phyloP scores from a whole-genome alignment of 176 grass and related monocot genomes.

The Panicum miliaceum region DNA sequence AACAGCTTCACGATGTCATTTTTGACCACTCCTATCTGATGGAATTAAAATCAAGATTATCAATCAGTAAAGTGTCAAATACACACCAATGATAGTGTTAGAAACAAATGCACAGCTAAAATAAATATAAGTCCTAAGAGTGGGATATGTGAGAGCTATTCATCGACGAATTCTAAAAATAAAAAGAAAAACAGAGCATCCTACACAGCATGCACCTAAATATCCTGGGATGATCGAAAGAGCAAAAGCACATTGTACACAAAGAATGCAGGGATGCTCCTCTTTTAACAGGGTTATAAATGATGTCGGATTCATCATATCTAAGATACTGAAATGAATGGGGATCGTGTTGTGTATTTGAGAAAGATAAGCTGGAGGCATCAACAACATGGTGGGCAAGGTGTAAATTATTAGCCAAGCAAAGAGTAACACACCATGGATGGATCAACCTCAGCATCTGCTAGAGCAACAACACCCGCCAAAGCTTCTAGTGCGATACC shows the following conservation, averaged over 20 bases:
- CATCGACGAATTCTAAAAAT: background rate
- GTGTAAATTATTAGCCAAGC: background rate
- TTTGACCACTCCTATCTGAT: constrained; percentile 83
- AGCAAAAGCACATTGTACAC: background rate
- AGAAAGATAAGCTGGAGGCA: background rate
- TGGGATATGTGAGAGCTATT: background rate
- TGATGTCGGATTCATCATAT: background rate
- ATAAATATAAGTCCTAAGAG: background rate
- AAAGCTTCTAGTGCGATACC: constrained; percentile 88
- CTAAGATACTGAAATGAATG: background rate
- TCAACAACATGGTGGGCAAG: background rate
- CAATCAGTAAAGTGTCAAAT: constrained; percentile 3
- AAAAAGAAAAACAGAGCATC: background rate
- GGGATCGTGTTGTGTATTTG: background rate
- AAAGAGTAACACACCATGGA: constrained; percentile 64
- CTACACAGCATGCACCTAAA: constrained; percentile 6
- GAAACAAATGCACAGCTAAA: constrained; percentile 23
- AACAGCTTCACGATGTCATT: constrained; percentile 93
- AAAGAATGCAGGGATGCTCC: background rate
- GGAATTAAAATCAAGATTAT: constrained; percentile 33
- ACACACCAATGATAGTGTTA: background rate
- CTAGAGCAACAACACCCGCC: constrained; percentile 78
- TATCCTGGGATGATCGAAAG: background rate
- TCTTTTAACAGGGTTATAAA: background rate
- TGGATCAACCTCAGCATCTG: constrained; percentile 68